A percentile compares a stretch with the other conserved stretches of the same genome.
These are phyloP conservation scores for Aegilops bicornis DNA, from an alignment of 176 grass and related monocot genomes.

Conservation along the genomic window DNA sequence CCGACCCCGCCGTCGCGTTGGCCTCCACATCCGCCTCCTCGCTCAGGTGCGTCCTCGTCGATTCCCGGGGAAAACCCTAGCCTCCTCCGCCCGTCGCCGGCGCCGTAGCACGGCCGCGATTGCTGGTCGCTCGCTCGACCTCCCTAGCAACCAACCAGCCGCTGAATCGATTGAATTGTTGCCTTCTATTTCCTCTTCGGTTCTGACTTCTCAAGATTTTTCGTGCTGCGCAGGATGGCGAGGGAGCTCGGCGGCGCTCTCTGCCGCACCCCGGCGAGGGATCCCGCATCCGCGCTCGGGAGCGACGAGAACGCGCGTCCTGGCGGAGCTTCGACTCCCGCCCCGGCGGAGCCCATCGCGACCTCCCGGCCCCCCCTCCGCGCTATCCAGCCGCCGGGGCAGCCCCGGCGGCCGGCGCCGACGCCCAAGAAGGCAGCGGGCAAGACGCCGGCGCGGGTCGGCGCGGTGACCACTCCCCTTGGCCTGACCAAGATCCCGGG, in stretches of 20 bases:
- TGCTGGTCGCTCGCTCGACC: background rate
- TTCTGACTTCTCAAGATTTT: background rate
- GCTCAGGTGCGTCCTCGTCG: background rate
- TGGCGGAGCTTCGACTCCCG: background rate
- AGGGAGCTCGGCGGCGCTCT: background rate
- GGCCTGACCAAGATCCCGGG: slow-evolving; percentile 15
- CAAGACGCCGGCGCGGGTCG: slow-evolving; percentile 10
- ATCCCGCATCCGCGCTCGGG: background rate
- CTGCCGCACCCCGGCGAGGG: background rate
- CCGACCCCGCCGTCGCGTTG: background rate
- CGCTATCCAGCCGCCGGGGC: slow-evolving; percentile 45
- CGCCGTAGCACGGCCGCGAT: background rate
- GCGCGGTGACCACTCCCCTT: slow-evolving; percentile 27
- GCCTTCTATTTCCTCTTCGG: background rate
- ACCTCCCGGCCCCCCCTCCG: slow-evolving; percentile 49
- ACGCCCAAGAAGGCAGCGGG: background rate
- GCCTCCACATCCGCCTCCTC: background rate
- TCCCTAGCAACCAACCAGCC: background rate
- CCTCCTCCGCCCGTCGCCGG: background rate
- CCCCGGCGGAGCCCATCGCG: slow-evolving; percentile 11
- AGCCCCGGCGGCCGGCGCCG: background rate
- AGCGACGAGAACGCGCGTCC: slow-evolving; percentile 37
- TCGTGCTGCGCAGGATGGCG: background rate
- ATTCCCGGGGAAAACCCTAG: background rate
- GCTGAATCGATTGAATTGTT: background rate